Conservation (phyloP, 2,329 filamentous ascomycete species). For the Aspergillus felis region DNA sequence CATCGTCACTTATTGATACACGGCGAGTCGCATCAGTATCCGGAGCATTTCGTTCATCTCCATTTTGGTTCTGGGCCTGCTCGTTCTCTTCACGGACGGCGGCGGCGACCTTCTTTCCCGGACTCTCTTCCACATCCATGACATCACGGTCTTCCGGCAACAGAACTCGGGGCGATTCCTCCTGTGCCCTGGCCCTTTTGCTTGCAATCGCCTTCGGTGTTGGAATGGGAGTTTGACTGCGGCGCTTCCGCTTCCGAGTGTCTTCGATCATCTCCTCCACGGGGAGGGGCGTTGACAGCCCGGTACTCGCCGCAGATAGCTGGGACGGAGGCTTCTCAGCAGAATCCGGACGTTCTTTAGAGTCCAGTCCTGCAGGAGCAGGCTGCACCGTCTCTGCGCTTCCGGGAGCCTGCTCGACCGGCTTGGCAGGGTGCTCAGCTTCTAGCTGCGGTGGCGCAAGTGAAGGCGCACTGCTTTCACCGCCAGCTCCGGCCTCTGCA, state of each 20-base stretch:
- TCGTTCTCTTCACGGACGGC: slow-evolving; percentile 18
- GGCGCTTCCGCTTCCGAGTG: slow-evolving; percentile 62
- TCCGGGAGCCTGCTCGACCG: slow-evolving; percentile 22
- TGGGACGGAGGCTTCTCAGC: slow-evolving; percentile 16
- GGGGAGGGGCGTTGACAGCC: slow-evolving; percentile 25
- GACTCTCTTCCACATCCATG: slow-evolving; percentile 9
- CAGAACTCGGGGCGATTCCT: slow-evolving; percentile 30
- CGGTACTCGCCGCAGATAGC: slow-evolving; percentile 24
- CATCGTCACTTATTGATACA: slow-evolving; percentile 4
- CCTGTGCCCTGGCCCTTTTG: slow-evolving; percentile 54
- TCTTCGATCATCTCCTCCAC: slow-evolving; percentile 47
- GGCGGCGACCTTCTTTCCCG: slow-evolving; percentile 9
- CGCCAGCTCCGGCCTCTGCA: neutral
- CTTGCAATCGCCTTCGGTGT: slow-evolving; percentile 50
- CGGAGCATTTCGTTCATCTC: slow-evolving; percentile 15
- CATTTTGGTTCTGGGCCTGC: slow-evolving; percentile 7
- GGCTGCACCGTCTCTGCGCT: slow-evolving; percentile 7
- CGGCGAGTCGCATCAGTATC: slow-evolving; percentile 11
- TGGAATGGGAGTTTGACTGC: slow-evolving; percentile 60
- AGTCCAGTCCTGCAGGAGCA: slow-evolving; percentile 11
- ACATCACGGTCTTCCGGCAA: slow-evolving; percentile 27
- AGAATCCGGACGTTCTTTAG: slow-evolving; percentile 15
- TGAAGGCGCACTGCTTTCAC: neutral
- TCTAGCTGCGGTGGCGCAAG: slow-evolving; percentile 2
- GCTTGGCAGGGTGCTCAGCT: slow-evolving; percentile 15